Percentiles rank a stretch among this genome's conserved stretches.
These are phyloP conservation scores for Symbiodinium natans DNA, from an alignment of 73 alveolate species.

Conservation along the genomic window DNA sequence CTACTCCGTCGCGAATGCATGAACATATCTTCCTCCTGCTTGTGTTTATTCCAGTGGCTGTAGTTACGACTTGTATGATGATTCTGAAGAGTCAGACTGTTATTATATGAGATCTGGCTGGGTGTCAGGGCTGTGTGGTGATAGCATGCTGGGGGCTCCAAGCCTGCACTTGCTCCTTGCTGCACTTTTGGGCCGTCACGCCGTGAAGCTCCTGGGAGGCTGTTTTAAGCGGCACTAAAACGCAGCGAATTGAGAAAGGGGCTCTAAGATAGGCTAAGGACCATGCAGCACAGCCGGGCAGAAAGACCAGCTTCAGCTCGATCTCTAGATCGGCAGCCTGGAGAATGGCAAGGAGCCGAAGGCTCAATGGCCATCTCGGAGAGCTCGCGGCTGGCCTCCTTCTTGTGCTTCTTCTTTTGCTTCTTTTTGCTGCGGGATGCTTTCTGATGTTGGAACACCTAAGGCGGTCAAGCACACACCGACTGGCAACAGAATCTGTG, in stretches of 20 bases:
- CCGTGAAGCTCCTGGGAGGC: conserved; percentile 79
- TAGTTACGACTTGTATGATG: no score
- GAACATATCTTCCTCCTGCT: not conserved
- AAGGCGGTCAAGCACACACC: not conserved
- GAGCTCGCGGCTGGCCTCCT: not conserved
- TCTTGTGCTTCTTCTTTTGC: conserved; percentile 24
- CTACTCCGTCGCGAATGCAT: not conserved
- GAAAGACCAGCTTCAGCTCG: conserved; percentile 6
- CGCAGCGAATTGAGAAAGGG: not conserved
- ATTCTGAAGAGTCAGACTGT: no score
- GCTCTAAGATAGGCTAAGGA: not conserved
- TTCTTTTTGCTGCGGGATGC: conserved; percentile 26
- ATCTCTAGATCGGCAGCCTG: not conserved
- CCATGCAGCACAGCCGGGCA: conserved; percentile 81
- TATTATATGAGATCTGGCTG: no score
- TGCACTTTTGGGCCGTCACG: conserved; percentile 22
- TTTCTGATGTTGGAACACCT: conserved; percentile 52
- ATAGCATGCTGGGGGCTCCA: not conserved
- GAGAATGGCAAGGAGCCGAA: not conserved
- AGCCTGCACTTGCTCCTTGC: conserved; percentile 30
- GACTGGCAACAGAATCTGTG: not conserved
- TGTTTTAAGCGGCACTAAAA: no score
- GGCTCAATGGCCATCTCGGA: not conserved
- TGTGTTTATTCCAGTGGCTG: no score
- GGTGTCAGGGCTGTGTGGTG: not conserved